A percentile compares a stretch with the other conserved stretches of the same genome.
phyloP scores from a whole-genome alignment of 1,284 basidiomycete species.

The Irpex sp. region DNA sequence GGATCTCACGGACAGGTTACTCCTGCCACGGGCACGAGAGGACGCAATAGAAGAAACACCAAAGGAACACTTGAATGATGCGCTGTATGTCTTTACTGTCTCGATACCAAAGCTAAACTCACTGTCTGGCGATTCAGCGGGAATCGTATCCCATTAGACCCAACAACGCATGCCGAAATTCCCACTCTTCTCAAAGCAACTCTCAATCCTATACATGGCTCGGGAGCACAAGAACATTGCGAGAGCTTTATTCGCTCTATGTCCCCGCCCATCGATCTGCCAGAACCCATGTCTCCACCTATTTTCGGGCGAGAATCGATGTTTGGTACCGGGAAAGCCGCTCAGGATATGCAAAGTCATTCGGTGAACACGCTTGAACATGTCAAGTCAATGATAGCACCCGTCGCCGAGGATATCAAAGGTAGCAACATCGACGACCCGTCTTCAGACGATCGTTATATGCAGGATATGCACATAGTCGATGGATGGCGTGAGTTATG shows the following conservation, averaged over 20 bases:
- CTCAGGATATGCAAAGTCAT: background rate
- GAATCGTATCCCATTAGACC: background rate
- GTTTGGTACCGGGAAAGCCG: constrained; percentile 17
- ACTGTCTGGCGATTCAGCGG: background rate
- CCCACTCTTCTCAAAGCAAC: background rate
- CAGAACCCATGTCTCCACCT: background rate
- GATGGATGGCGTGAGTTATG: constrained; percentile 51
- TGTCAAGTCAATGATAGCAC: background rate
- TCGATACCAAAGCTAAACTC: background rate
- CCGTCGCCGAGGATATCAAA: background rate
- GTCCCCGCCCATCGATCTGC: background rate
- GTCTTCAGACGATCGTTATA: constrained; percentile 35
- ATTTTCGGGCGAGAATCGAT: background rate
- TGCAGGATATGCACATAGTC: constrained; percentile 48
- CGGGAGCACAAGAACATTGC: background rate
- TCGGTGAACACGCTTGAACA: background rate
- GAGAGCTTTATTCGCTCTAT: background rate
- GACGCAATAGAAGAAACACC: constrained; percentile 5
- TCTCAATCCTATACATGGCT: background rate
- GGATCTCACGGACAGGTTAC: constrained; percentile 8
- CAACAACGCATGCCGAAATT: background rate
- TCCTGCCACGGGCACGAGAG: constrained; percentile 1
- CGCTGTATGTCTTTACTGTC: constrained; percentile 4
- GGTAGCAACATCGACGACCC: background rate
- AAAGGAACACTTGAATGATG: background rate